Base-by-base conservation (phyloP, 2,329 filamentous ascomycete species). In the Periconia sp. region DNA sequence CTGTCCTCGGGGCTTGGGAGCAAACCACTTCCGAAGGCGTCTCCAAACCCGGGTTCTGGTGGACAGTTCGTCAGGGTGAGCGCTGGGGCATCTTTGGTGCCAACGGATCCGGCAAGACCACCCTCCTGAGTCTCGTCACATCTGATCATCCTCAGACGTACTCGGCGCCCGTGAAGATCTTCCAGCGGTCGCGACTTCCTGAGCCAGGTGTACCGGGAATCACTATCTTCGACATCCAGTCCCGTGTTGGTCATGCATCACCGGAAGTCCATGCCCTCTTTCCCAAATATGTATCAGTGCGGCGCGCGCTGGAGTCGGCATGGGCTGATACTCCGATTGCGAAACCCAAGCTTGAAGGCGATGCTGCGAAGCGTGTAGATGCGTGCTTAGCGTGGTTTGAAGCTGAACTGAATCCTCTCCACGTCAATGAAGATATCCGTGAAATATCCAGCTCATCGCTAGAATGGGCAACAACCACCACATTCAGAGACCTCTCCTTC, bases 61-160 rank as follows among this genome's bases (percentile, higher is more conserved):
- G 94, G 91, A 90, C 83, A 0, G 87, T 97, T 20, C 84, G 86
- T 40, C 84, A 88, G 48, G 92, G 93, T 20, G 86, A 97, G 70
- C 85, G 92, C 57, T 96, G 92, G 89, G 93, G 90, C 2, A 84
- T 97, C 17, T 94, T 99, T 67, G 94, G 94, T 0, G 89, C 92
- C 31, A 97, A 99, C 64, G 94, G 89, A 13, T 96, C 91, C 0
- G 94, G 94, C 17, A 99, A 99, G 78, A 99, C 94, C 0, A 99
- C 94, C 0, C 82, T 99, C 40, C 83, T 97, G 27, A 94, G 92
- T 6, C 81, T 99, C 6, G 89, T 99, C 54, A 95, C 91, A 55
- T 97, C 93, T 1, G 94, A 99, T 67, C 94, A 99, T 65, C 94
- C 94, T 0, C 93, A 97, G 73, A 87, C 92, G 0, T 99, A 97